Conservation (phyloP, 2,329 filamentous ascomycete species). For the Cytospora chrysosperma region DNA sequence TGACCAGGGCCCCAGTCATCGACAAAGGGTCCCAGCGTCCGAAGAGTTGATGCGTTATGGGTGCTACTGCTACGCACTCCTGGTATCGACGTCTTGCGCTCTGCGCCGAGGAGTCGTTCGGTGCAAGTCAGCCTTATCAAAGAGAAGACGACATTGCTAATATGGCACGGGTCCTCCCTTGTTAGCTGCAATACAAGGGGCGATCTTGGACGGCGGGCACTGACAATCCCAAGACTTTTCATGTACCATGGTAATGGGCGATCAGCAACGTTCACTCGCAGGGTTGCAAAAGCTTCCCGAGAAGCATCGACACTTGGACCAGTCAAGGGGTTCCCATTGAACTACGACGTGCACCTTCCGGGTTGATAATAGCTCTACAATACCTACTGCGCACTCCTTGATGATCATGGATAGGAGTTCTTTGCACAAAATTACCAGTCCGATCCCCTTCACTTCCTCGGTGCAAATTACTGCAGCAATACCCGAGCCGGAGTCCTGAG, state of each 20-base stretch:
- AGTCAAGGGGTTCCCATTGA: constrained; percentile 11
- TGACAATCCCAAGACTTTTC: constrained; percentile 7
- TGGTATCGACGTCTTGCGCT: not conserved
- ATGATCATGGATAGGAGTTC: constrained; percentile 16
- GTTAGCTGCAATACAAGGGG: not conserved
- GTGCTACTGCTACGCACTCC: not conserved
- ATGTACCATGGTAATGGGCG: constrained; percentile 10
- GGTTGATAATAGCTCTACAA: constrained; percentile 9
- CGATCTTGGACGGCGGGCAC: not conserved
- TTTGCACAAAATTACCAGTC: constrained; percentile 10
- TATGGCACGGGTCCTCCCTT: not conserved
- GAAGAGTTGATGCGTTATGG: not conserved
- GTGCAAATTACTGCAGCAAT: constrained; percentile 1
- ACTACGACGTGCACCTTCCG: constrained; percentile 14
- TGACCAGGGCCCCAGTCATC: constrained; percentile 4
- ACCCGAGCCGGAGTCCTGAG: not conserved
- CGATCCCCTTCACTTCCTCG: constrained; percentile 1
- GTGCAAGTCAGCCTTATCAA: not conserved
- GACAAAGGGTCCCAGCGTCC: constrained; percentile 9
- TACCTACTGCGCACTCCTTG: not conserved
- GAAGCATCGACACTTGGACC: constrained; percentile 15
- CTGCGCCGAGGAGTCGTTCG: not conserved
- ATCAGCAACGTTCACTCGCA: constrained; percentile 18
- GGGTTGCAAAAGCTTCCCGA: constrained; percentile 22
- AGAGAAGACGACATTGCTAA: not conserved